Conservation (phyloP, 75 land plant genomes). For the Larix kaempferi region DNA sequence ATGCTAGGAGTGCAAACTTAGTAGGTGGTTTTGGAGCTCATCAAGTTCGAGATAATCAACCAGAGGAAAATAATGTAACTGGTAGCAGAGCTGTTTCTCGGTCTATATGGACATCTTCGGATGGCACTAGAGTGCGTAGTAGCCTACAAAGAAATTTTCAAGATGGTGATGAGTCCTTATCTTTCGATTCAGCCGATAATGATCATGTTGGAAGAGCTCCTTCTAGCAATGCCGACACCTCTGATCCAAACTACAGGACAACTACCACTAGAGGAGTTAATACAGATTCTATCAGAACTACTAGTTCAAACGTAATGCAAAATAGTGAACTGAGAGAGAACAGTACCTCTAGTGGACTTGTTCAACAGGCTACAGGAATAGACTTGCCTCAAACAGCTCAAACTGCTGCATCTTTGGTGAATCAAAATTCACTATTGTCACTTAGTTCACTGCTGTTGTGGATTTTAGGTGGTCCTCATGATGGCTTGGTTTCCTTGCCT, state of each 20-base stretch:
- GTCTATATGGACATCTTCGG: constrained; percentile 5
- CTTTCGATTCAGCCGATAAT: neutral
- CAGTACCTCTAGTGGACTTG: constrained; percentile 4
- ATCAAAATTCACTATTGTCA: constrained; percentile 34
- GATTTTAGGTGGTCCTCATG: constrained; percentile 67
- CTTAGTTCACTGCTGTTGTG: constrained; percentile 62
- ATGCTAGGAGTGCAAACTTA: constrained; percentile 26
- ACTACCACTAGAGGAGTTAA: constrained; percentile 3
- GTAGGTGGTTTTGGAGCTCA: constrained; percentile 12
- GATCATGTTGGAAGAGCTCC: neutral
- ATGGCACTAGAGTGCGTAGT: neutral
- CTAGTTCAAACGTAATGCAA: constrained; percentile 2
- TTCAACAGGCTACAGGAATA: constrained; percentile 9
- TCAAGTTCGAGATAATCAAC: constrained; percentile 14
- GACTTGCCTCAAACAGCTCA: constrained; percentile 23
- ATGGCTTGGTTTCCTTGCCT: constrained; percentile 50
- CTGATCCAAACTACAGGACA: constrained; percentile 2
- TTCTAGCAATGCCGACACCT: neutral
- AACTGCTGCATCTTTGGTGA: constrained; percentile 6
- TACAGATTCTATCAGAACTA: constrained; percentile 7
- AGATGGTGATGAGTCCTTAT: constrained; percentile 1
- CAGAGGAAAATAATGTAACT: constrained; percentile 13
- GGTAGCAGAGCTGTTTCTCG: neutral
- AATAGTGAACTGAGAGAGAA: constrained; percentile 6
- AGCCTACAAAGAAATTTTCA: neutral